A percentile compares a stretch with the other conserved stretches of the same genome.
These are phyloP conservation scores for Salix brachista DNA, from an alignment of 345 rosid species.

Conservation along the genomic window DNA sequence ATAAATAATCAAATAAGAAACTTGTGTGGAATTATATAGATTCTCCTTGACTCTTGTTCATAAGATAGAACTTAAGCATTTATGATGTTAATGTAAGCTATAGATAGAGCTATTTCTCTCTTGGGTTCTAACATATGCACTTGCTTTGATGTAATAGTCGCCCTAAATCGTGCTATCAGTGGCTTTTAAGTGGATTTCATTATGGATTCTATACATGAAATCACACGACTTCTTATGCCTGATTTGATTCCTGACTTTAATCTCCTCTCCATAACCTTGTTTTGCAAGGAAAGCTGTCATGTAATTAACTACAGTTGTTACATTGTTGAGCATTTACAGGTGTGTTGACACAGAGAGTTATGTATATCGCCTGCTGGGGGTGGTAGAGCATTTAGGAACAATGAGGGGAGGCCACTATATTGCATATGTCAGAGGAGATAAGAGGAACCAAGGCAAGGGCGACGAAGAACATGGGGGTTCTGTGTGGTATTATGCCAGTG, in stretches of 20 bases:
- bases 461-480: constrained; percentile 30
- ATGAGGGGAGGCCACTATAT: constrained; percentile 97
- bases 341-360: constrained; percentile 31
- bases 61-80: neutral
- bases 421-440: constrained; percentile 66
- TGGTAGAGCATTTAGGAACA: constrained; percentile 87
- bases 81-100: neutral
- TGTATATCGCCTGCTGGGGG: constrained; percentile 59
- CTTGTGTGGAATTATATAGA: neutral
- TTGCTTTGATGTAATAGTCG: neutral
- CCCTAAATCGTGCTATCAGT: neutral
- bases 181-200: neutral
- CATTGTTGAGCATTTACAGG: constrained; percentile 32
- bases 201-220: neutral
- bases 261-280: neutral
- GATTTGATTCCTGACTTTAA: neutral
- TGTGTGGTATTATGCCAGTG: constrained; percentile 70
- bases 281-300: neutral
- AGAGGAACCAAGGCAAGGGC: constrained; percentile 28
- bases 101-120: neutral
- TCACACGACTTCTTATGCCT: neutral
- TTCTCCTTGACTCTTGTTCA: neutral
- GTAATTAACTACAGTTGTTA: neutral
- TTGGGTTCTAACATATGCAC: neutral
- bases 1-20: neutral